A percentile compares a stretch with the other conserved stretches of the same genome.
phyloP scores from a whole-genome alignment of 1,284 basidiomycete species.

The Puccinia horiana region DNA sequence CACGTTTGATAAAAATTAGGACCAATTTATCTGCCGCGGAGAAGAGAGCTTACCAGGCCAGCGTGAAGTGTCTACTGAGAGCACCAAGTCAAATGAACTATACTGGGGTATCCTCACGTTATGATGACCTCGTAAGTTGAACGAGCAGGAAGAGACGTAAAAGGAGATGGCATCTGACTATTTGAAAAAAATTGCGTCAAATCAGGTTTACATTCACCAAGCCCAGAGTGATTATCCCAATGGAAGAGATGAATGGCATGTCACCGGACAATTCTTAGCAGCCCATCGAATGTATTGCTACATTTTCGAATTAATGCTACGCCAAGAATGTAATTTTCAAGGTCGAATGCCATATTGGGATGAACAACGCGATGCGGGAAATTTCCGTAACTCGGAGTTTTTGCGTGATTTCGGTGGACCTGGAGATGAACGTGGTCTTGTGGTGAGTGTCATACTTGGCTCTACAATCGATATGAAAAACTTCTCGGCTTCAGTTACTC shows the following conservation, averaged over 20 bases:
- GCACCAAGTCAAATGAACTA: constrained; percentile 43
- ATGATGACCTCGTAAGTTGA: constrained; percentile 45
- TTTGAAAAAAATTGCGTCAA: not conserved
- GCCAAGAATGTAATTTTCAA: constrained; percentile 32
- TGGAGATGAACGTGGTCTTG: constrained; percentile 17
- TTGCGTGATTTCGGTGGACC: constrained; percentile 43
- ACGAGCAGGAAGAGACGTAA: not conserved
- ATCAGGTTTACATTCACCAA: constrained; percentile 46
- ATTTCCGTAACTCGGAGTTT: constrained; percentile 34
- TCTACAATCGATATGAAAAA: too few relatives aligned
- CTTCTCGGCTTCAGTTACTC: not conserved
- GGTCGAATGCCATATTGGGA: constrained; percentile 47
- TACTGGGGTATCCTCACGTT: constrained; percentile 35
- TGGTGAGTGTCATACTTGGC: constrained; percentile 21
- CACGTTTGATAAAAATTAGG: constrained; percentile 13
- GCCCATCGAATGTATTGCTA: constrained; percentile 40
- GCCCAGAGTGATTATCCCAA: constrained; percentile 43
- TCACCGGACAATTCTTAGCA: constrained; percentile 39
- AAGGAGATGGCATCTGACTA: not conserved
- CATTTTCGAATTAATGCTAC: constrained; percentile 42
- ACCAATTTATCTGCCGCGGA: constrained; percentile 7
- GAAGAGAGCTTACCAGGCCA: constrained; percentile 32
- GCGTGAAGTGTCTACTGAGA: constrained; percentile 28
- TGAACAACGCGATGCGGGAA: constrained; percentile 40
- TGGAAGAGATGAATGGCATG: constrained; percentile 43